Base-by-base conservation (phyloP, 2,329 filamentous ascomycete genomes). In the Phoma herbarum region DNA sequence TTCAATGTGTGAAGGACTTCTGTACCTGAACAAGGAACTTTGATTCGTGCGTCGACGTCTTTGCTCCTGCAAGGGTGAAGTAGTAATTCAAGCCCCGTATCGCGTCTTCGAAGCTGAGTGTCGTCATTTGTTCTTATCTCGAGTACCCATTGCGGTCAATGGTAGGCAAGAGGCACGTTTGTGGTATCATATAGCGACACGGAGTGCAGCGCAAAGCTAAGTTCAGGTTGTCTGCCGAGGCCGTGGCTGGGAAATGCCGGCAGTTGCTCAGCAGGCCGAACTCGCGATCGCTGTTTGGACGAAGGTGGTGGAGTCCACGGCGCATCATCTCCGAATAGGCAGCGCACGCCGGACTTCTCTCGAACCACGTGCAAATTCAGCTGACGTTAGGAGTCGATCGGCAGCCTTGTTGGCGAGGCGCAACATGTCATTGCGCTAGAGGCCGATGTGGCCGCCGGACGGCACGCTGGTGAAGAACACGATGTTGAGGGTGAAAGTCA, bases 311-410 rank as follows among this genome's bases (percentile, higher is more conserved):
- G 50, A 46, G 29, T 26, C 16, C 28, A 28, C 18, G 33, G 48
- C 25, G 31, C n/a, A 47, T 53, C 56, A 53, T 53, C 20, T 59
- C 56, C 56, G 56, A 53, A 53, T 43, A 53, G 39, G 56, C 56
- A 44, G 43, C 31, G 45, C 52, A 60, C 60, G 63, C 60, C 60
- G 61, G 60, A n/a, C n/a, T n/a, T n/a, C n/a, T n/a, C n/a, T n/a
- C n/a, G n/a, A n/a, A n/a, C n/a, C n/a, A n/a, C n/a, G n/a, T n/a
- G n/a, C n/a, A n/a, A 59, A 55, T 65, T 48, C 62, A 65, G 63
- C 60, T 68, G 62, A 61, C 52, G 45, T 62, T 59, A 60, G 58
- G 28, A 35, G 54, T 48, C 31, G 62, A 68, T 69, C 63, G 52
- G 59, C 63, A 57, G 60, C 52, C 48, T 57, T 54, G 51, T 46